Conservation (phyloP, 352 stramenopile species). For the Paralagenidium karlingii region DNA sequence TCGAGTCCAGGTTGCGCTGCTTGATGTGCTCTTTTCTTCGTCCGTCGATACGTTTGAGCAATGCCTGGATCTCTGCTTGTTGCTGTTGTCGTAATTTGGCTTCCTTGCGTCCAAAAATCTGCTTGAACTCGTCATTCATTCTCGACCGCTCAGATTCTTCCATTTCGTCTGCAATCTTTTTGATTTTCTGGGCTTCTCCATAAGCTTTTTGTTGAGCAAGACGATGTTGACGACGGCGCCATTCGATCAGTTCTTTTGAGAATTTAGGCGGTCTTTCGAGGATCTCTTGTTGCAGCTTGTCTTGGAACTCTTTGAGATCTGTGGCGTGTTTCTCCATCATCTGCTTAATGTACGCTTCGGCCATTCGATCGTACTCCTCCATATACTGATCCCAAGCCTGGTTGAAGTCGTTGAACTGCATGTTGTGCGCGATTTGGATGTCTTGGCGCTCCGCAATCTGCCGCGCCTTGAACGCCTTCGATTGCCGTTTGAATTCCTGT, state of each 20-base stretch:
- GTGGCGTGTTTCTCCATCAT: conserved; percentile 87
- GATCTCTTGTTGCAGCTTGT: conserved; percentile 81
- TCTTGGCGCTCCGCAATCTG: conserved; percentile 88
- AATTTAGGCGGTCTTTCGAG: conserved; percentile 84
- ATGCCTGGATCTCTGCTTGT: conserved; percentile 83
- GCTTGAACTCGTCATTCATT: conserved; percentile 76
- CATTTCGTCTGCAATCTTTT: conserved; percentile 89
- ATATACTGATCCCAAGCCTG: conserved; percentile 91
- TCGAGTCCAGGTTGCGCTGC: conserved; percentile 88
- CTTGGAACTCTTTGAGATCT: conserved; percentile 81
- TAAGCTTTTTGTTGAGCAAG: conserved; percentile 92
- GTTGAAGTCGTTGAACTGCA: conserved; percentile 93
- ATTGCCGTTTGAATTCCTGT: conserved; percentile 88
- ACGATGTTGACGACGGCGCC: conserved; percentile 87
- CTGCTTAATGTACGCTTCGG: conserved; percentile 89
- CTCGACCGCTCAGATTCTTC: conserved; percentile 85
- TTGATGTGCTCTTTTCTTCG: conserved; percentile 90
- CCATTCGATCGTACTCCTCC: conserved; percentile 92
- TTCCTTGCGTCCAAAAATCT: conserved; percentile 80
- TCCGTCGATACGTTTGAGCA: conserved; percentile 91
- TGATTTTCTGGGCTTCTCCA: conserved; percentile 90
- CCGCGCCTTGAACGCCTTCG: conserved; percentile 82
- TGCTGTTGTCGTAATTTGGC: conserved; percentile 87
- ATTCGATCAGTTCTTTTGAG: conserved; percentile 91
- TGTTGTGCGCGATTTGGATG: conserved; percentile 92